Conservation (phyloP, 2,329 filamentous ascomycete species). For the Coniochaeta sp. region DNA sequence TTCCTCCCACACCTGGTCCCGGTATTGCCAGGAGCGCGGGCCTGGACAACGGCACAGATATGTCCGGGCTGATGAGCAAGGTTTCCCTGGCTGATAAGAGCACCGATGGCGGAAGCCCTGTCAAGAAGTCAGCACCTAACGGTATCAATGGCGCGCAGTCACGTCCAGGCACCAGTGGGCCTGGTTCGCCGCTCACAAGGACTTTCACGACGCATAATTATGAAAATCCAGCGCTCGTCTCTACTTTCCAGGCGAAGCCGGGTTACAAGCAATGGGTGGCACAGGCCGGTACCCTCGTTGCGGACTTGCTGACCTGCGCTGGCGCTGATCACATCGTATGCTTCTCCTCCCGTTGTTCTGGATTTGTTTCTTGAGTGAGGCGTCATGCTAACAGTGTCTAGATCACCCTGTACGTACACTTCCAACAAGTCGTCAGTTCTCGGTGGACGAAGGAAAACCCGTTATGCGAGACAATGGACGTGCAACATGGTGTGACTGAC, state of each 20-base stretch:
- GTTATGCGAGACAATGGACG: neutral
- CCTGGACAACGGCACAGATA: constrained; percentile 58
- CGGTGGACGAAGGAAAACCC: neutral
- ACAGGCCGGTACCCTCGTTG: constrained; percentile 89
- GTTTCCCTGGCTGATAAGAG: constrained; percentile 42
- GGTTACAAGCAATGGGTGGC: constrained; percentile 99
- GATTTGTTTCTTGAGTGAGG: neutral
- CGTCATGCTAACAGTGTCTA: neutral
- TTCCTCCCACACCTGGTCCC: constrained; percentile 75
- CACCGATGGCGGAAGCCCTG: constrained; percentile 22
- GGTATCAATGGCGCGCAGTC: constrained; percentile 14
- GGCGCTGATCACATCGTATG: constrained; percentile 79
- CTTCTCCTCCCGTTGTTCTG: neutral
- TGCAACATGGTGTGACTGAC: neutral
- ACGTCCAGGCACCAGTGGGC: constrained; percentile 2
- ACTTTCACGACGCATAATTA: constrained; percentile 57
- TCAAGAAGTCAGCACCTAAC: neutral
- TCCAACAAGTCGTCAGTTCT: neutral
- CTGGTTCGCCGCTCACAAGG: neutral
- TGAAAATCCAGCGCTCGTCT: constrained; percentile 48
- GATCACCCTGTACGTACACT: constrained; percentile 1
- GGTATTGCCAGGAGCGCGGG: constrained; percentile 58
- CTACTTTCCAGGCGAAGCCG: constrained; percentile 66
- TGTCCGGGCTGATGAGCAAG: constrained; percentile 67
- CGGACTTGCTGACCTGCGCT: constrained; percentile 88